phyloP scores from a whole-genome alignment of 805 yeast genomes.

The Babjeviella inositovora region DNA sequence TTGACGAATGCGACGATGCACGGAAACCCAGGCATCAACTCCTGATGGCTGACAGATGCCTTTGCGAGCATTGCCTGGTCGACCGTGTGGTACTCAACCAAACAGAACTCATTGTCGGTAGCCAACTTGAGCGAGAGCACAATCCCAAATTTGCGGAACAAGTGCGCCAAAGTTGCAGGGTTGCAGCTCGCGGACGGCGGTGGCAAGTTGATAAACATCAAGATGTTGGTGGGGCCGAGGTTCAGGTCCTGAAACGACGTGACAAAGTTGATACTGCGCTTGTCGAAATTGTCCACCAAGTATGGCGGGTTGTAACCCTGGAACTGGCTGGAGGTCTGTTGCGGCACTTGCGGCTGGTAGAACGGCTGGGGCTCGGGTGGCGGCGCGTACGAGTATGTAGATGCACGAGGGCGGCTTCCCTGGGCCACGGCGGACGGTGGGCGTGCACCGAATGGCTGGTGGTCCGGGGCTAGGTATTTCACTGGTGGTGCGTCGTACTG shows the following conservation, averaged over 20 bases:
- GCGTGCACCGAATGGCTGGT: too few relatives aligned
- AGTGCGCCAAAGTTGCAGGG: conserved; percentile 33
- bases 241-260: conserved; percentile 57
- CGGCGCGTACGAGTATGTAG: too few relatives aligned
- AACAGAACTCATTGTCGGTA: conserved; percentile 21
- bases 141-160: conserved; percentile 47
- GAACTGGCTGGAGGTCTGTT: too few relatives aligned
- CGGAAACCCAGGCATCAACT: conserved; percentile 63
- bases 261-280: conserved; percentile 41
- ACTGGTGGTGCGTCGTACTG: too few relatives aligned
- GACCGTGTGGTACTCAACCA: conserved; percentile 56
- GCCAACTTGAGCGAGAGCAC: conserved; percentile 31
- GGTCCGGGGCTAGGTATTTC: too few relatives aligned
- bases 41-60: conserved; percentile 67
- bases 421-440: too few relatives aligned
- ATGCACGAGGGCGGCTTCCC: too few relatives aligned
- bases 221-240: conserved; percentile 61
- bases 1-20: conserved; percentile 79
- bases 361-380: too few relatives aligned
- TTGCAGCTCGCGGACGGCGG: conserved; percentile 27
- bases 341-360: too few relatives aligned
- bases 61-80: conserved; percentile 73
- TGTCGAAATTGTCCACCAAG: conserved; percentile 43
- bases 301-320: neutral
- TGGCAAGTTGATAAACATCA: conserved; percentile 74